Base-by-base conservation (phyloP, 2,329 filamentous ascomycete genomes). In the Hawksworthiomyces lignivorus region DNA sequence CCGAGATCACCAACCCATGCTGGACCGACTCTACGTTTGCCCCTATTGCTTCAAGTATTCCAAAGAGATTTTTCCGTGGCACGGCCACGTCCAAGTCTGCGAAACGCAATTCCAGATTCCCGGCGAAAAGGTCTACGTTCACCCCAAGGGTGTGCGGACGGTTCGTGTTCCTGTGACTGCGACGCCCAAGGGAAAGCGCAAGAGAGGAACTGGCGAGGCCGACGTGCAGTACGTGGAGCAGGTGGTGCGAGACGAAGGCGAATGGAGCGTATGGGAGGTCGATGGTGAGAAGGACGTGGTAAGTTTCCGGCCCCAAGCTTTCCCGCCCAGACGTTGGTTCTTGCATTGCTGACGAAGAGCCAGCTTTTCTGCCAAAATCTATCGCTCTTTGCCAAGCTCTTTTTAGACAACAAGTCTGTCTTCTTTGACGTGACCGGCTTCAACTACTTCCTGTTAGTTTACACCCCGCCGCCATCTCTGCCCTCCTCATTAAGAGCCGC, bases 371-470 rank as follows among this genome's bases (percentile, higher is more conserved):
- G 87, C 52, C 92, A 97, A 63, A 95, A 96, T 54, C 75, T 98
- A 11, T 96, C 87, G 9, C 80, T 98, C 34, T 96, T 97, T 61
- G 89, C 88, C 21, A 98, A 97, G 63, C 78, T 98, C 33, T 98
- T 97, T 62, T 83, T 98, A 50, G 89, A 97, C 62, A 95, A 94
- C 58, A 98, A 98, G 59, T 95, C 87, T 7, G 89, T 98, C 52
- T 97, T 96, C 65, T 98, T 95, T 68, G 92, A 98, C 57, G 89
- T 96, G 34, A 80, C 81, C 5, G 87, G 85, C 39, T 98, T 98
- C 65, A 81, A 94, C 52, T 98, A 95, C 70, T 97, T 94, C 60
- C 75, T 94, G 5, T 79, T 97, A 40, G 84, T 92, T 33, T 84
- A 89, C 56, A 84, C 80, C 8, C 68, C 75, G n/a, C 52, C 70